Evolutionary conservation across 140 eudicot genomes (phyloP).

Genomic region (Bidens hawaiensis): DNA sequence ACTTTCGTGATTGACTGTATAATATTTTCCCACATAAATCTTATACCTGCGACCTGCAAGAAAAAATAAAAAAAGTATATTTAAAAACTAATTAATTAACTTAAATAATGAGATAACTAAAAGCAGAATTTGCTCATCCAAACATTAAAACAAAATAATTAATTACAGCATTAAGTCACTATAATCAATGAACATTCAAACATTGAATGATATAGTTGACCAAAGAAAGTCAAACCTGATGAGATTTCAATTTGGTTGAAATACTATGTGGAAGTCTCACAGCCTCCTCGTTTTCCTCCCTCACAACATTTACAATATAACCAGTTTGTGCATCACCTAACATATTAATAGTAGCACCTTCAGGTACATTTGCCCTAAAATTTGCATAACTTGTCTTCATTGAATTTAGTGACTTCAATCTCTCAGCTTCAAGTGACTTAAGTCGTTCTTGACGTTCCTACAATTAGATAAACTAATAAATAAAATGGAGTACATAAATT

Average conservation of each 20-base stretch:
- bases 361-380: constrained; percentile 40
- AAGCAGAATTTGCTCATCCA: neutral
- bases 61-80: constrained; percentile 5
- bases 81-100: neutral
- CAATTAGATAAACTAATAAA: neutral
- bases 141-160: neutral
- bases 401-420: constrained; percentile 51
- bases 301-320: constrained; percentile 84
- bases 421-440: constrained; percentile 69
- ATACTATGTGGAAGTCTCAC: constrained; percentile 94
- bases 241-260: constrained; percentile 73
- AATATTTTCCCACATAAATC: constrained; percentile 97
- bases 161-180: neutral
- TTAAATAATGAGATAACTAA: neutral
- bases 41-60: constrained; percentile 83
- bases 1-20: constrained; percentile 71
- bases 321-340: constrained; percentile 82
- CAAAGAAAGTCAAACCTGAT: constrained; percentile 58
- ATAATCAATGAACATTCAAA: neutral
- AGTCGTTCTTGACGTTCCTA: constrained; percentile 99
- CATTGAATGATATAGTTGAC: neutral
- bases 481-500: neutral
- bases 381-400: constrained; percentile 35
- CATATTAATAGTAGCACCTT: constrained; percentile 54
- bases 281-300: constrained; percentile 92